phyloP scores from a whole-genome alignment of 78 protist species.

The Dictyostelium capitatum region DNA sequence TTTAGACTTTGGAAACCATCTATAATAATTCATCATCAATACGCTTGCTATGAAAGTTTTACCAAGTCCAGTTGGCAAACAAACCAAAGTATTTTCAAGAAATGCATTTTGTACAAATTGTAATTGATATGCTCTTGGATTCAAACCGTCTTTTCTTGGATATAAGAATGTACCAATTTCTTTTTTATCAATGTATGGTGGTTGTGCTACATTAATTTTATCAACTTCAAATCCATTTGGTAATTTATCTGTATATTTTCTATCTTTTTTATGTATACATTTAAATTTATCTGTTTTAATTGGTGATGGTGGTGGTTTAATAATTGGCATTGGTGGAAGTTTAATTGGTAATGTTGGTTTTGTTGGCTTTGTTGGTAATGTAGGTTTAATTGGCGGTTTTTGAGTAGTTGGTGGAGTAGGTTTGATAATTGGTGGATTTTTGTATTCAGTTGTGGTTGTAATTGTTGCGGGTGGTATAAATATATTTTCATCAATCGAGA shows the following conservation, averaged over 20 bases:
- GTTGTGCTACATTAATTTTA: background rate
- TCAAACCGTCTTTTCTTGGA: slow-evolving; percentile 8
- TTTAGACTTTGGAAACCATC: slow-evolving; percentile 97
- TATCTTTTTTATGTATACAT: background rate
- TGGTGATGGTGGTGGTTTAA: background rate
- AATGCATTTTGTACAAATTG: slow-evolving; percentile 72
- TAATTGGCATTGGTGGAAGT: background rate
- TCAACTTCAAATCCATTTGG: slow-evolving; percentile 53
- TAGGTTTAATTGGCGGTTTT: background rate
- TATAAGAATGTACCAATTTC: slow-evolving; percentile 30
- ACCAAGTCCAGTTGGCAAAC: slow-evolving; percentile 98
- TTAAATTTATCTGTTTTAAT: background rate
- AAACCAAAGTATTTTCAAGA: slow-evolving; percentile 91
- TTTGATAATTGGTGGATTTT: background rate
- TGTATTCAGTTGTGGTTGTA: background rate
- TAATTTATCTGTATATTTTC: background rate
- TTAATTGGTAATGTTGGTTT: background rate
- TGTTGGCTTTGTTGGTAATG: background rate
- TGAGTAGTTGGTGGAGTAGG: background rate
- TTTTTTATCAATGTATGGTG: background rate
- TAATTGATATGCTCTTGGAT: slow-evolving; percentile 86
- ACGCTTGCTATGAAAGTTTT: slow-evolving; percentile 98
- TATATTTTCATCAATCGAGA: too few species aligned
- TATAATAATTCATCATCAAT: slow-evolving; percentile 92
- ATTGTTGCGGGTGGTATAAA: background rate